Conservation (phyloP, 345 rosid genomes). For the Luvunga scandens region DNA sequence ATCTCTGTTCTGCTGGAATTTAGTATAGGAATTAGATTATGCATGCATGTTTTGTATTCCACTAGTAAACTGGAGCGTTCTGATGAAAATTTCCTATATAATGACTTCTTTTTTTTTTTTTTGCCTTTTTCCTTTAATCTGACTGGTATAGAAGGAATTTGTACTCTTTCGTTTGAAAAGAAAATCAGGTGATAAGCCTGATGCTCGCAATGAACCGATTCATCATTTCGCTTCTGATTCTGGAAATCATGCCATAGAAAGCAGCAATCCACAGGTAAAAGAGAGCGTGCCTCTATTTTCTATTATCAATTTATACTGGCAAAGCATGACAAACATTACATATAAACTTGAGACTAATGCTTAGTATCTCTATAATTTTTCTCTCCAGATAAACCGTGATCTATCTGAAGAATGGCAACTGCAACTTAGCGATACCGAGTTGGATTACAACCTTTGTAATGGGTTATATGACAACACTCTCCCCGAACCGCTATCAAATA, state of each 20-base stretch:
- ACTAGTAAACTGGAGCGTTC: not conserved
- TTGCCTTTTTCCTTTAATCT: not conserved
- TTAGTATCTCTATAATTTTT: constrained; percentile 1
- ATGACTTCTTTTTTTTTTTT: not conserved
- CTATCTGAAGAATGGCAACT: too few species aligned
- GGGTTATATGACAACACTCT: too few species aligned
- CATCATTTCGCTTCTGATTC: not conserved
- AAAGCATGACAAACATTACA: not conserved
- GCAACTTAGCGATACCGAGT: not conserved
- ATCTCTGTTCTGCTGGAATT: not conserved
- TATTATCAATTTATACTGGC: not conserved
- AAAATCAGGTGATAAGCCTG: not conserved
- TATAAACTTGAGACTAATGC: not conserved
- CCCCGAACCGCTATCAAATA: too few species aligned
- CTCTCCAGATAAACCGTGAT: constrained; percentile 8
- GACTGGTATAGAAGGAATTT: constrained; percentile 2
- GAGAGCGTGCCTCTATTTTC: not conserved
- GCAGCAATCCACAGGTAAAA: constrained; percentile 10
- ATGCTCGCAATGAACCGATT: not conserved
- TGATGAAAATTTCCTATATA: not conserved
- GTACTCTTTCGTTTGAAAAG: constrained; percentile 20
- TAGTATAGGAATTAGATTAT: not conserved
- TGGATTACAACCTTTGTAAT: not conserved
- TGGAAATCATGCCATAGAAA: not conserved
- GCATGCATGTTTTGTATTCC: not conserved